Conservation (phyloP, 345 rosid genomes). For the Linum trigynum region DNA sequence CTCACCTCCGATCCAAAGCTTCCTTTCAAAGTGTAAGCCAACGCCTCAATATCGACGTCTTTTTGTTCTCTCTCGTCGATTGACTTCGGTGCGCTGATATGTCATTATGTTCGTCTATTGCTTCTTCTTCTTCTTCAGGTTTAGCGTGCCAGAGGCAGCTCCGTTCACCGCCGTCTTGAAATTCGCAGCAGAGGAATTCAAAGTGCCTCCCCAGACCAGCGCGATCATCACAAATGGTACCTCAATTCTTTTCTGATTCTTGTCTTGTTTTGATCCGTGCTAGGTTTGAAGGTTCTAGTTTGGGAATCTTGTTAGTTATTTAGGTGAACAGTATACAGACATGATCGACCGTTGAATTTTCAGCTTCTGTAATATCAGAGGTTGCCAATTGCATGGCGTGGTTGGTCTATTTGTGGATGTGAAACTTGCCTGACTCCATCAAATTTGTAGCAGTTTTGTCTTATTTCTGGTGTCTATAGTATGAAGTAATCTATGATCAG, state of each 20-base stretch:
- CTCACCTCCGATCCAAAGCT: slow-evolving; percentile 98
- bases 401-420: too few relatives aligned
- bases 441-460: too few relatives aligned
- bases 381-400: too few relatives aligned
- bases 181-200: slow-evolving; percentile 95
- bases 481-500: too few relatives aligned
- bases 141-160: slow-evolving; percentile 94
- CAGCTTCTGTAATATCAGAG: too few relatives aligned
- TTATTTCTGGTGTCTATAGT: too few relatives aligned
- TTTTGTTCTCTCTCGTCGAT: background rate
- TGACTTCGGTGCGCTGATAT: background rate
- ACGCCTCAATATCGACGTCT: background rate
- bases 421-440: too few relatives aligned
- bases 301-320: background rate
- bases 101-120: background rate
- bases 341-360: too few relatives aligned
- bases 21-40: slow-evolving; percentile 83
- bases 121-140: slow-evolving; percentile 33
- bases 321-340: too few relatives aligned
- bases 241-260: background rate
- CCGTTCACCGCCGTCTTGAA: slow-evolving; percentile 95
- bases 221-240: slow-evolving; percentile 97
- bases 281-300: background rate
- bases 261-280: background rate
- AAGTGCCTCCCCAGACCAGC: slow-evolving; percentile 97